Evolutionary conservation across 2,329 filamentous ascomycete genomes (phyloP).

Genomic region (Fusarium armeniacum): DNA sequence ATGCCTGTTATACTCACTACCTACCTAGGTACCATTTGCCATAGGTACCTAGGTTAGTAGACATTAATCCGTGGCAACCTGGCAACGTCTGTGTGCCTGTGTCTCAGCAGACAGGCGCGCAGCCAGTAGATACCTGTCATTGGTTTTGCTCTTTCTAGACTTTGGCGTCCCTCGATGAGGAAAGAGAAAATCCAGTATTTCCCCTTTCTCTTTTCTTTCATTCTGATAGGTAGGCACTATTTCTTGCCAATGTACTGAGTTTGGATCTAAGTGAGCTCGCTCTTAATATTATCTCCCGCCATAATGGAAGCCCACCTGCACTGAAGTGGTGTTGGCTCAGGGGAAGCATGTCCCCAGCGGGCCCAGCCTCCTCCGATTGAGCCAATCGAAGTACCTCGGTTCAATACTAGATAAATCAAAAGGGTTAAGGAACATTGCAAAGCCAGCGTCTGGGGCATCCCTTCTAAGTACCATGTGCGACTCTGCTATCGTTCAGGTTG

Average conservation of each 20-base stretch:
- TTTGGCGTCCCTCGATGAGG: not conserved
- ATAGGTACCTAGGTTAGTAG: too few relatives aligned
- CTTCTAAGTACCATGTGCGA: conserved; percentile 2
- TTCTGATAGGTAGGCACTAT: not conserved
- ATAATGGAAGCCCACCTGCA: conserved; percentile 10
- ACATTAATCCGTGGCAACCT: not conserved
- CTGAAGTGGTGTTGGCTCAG: conserved; percentile 20
- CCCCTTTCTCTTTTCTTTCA: not conserved
- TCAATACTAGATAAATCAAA: not conserved
- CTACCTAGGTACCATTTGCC: too few relatives aligned
- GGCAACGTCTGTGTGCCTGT: not conserved
- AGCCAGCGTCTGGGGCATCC: too few relatives aligned
- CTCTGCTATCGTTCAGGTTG: conserved; percentile 10
- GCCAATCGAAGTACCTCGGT: conserved; percentile 3
- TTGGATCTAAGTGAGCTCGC: not conserved
- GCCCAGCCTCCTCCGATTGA: conserved; percentile 25
- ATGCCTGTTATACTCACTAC: too few relatives aligned
- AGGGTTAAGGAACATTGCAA: conserved; percentile 6
- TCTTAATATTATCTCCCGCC: not conserved
- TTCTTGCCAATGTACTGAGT: not conserved
- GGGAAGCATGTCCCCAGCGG: conserved; percentile 31
- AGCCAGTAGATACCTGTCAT: not conserved
- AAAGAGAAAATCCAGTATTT: not conserved
- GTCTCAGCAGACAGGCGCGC: not conserved
- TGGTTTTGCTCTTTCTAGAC: not conserved